Evolutionary conservation across 345 rosid species (phyloP).

Genomic region (Camelina laxa): DNA sequence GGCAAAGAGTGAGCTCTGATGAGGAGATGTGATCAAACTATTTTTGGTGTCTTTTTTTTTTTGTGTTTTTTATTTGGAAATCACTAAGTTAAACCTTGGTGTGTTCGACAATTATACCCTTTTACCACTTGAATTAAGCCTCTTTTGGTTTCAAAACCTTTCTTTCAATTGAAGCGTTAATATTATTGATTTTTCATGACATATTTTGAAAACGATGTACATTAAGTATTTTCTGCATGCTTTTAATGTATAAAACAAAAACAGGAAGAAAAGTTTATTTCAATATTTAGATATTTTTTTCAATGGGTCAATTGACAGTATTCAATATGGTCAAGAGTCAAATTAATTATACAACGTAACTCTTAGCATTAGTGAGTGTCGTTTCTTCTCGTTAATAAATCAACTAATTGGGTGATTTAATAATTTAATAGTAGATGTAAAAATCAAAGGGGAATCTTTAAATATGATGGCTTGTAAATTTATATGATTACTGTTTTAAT

Average conservation of each 20-base stretch:
- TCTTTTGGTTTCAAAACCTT: background rate
- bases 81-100: constrained; percentile 12
- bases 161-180: background rate
- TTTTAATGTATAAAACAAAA: background rate
- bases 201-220: background rate
- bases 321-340: constrained; percentile 22
- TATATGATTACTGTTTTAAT: background rate
- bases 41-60: constrained; percentile 1
- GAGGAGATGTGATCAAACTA: constrained; percentile 9
- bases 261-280: background rate
- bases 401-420: background rate
- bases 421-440: too few species aligned
- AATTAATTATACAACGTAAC: background rate
- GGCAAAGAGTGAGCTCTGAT: constrained; percentile 19
- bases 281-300: background rate
- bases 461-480: background rate
- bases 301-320: background rate
- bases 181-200: background rate
- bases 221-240: background rate
- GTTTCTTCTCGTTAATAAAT: background rate
- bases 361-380: background rate
- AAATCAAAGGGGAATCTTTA: background rate
- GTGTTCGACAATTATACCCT: constrained; percentile 3
- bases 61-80: background rate
- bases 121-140: background rate